Evolutionary conservation across 331 rosid species (phyloP), one percentile per base, ranked within the genome.

Genomic region (Quercus lobata): DNA sequence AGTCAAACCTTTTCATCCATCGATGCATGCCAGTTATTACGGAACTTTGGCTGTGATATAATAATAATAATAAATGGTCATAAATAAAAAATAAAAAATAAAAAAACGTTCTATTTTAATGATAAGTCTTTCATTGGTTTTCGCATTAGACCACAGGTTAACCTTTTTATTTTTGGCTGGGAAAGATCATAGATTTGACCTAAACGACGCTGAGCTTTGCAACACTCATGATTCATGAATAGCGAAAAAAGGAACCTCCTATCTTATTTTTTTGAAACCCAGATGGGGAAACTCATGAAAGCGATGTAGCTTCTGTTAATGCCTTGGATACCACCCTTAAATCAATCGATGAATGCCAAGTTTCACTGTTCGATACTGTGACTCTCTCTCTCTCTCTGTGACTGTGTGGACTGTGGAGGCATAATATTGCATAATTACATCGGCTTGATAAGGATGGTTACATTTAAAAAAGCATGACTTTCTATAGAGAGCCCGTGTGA

Each of bases 321-420:
- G 22, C 87, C 69, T 80, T 68, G 87, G 81, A 76, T 76, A 29
- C 78, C 44, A n/a, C 81, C 73, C 54, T 18, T 14, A 49, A 69
- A 22, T 66, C 66, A 57, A 68, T 32, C 34, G 22, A 66, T 29
- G 1, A 7, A 70, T 58, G 21, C n/a, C 25, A 3, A 58, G 24
- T 58, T 22, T 22, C 4, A 11, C 65, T 3, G 65, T 57, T 41
- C 9, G 49, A 41, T 41, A 41, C 49, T 41, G 49, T 8, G 62
- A 19, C 62, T 22, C 62, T 57, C 27, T 2, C 32, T 1, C 57
- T 4, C 63, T 65, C 61, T 71, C 49, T 12, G 29, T 41, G 14
- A 8, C 49, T 41, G 14, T 49, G 18, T 49, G 55, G 17, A 49
- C 5, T 49, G 18, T 49, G 55, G 17, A 49, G 17, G 55, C 55